Conservation (phyloP, 768 basidiomycete species). For the Mycena sanguinolenta region DNA sequence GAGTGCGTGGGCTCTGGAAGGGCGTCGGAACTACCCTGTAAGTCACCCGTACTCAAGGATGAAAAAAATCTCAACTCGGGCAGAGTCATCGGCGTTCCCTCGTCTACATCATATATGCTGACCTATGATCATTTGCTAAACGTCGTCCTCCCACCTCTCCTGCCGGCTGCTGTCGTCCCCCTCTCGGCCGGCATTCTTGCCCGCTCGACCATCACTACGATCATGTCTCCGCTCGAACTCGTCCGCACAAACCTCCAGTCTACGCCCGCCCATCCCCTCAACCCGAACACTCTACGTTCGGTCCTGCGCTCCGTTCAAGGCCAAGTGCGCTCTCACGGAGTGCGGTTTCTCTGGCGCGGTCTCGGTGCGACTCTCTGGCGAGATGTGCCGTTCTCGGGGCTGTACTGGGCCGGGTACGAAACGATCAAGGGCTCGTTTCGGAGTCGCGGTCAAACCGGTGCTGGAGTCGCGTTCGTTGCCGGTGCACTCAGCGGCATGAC, state of each 20-base stretch:
- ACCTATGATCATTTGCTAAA: slow-evolving; percentile 92
- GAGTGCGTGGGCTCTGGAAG: slow-evolving; percentile 92
- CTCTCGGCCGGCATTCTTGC: slow-evolving; percentile 87
- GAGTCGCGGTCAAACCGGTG: slow-evolving; percentile 66
- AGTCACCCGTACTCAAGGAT: slow-evolving; percentile 46
- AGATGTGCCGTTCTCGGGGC: slow-evolving; percentile 96
- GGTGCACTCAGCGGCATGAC: slow-evolving; percentile 91
- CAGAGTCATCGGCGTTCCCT: slow-evolving; percentile 92
- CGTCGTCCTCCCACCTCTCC: slow-evolving; percentile 69
- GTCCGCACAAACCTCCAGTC: slow-evolving; percentile 95
- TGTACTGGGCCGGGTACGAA: slow-evolving; percentile 98
- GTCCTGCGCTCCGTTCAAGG: slow-evolving; percentile 73
- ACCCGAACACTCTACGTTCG: slow-evolving; percentile 83
- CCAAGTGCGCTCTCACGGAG: slow-evolving; percentile 74
- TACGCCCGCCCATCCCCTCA: slow-evolving; percentile 77
- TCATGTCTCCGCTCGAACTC: slow-evolving; percentile 91
- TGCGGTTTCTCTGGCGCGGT: slow-evolving; percentile 88
- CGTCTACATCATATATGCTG: slow-evolving; percentile 94
- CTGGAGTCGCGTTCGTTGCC: slow-evolving; percentile 85
- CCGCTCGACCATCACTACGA: slow-evolving; percentile 81
- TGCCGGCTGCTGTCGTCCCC: slow-evolving; percentile 72
- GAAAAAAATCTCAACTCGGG: slow-evolving; percentile 33
- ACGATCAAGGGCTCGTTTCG: slow-evolving; percentile 76
- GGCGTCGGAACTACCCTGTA: slow-evolving; percentile 93
- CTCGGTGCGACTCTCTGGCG: slow-evolving; percentile 94